These are phyloP conservation scores for Amaranthus cruentus DNA, from an alignment of 148 eudicot species.

Conservation along the genomic window DNA sequence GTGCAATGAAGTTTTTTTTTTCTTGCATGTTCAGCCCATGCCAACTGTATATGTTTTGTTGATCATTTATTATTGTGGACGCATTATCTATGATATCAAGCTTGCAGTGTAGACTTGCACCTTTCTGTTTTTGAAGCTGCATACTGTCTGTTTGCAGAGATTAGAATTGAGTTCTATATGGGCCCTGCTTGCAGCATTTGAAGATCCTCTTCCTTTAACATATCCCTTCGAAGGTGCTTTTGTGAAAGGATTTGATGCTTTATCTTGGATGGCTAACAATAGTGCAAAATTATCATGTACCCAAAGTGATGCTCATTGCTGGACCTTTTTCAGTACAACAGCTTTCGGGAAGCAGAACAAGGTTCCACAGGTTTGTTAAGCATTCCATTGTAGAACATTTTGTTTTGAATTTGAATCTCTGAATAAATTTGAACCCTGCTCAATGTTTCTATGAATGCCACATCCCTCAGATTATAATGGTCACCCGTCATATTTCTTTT, in stretches of 20 bases:
- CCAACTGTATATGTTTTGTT: constrained; percentile 2
- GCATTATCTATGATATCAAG: background rate
- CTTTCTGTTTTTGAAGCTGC: constrained; percentile 1
- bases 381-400: constrained; percentile 1
- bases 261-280: constrained; percentile 97
- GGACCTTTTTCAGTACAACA: constrained; percentile 93
- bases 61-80: background rate
- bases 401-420: background rate
- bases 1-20: constrained; percentile 8
- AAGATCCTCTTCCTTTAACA: constrained; percentile 75
- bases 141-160: constrained; percentile 40
- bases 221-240: constrained; percentile 89
- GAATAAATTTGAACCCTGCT: background rate
- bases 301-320: constrained; percentile 61
- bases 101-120: background rate
- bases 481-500: background rate
- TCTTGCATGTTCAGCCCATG: background rate
- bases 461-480: background rate
- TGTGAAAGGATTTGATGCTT: constrained; percentile 75
- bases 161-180: constrained; percentile 86
- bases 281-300: constrained; percentile 48
- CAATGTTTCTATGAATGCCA: background rate
- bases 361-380: constrained; percentile 82
- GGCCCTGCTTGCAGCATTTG: constrained; percentile 97
- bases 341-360: constrained; percentile 74